These are phyloP conservation scores for Nigrospora oryzae DNA, from an alignment of 2,329 filamentous ascomycete genomes.

Conservation along the genomic window DNA sequence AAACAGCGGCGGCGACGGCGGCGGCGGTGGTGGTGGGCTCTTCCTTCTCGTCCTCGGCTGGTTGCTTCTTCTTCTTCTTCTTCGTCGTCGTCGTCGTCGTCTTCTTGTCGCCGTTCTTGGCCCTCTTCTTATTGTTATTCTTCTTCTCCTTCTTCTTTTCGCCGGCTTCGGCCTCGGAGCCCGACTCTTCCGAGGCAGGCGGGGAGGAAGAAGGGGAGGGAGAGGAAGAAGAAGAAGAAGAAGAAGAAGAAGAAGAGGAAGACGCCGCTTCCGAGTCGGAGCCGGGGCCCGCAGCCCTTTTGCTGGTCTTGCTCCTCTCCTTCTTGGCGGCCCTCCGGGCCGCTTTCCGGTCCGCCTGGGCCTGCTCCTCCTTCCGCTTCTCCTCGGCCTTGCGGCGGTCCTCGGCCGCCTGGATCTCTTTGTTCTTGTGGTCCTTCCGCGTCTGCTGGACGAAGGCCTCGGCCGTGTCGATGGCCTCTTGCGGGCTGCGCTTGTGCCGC, in stretches of 20 bases:
- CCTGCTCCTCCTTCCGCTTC: conserved; percentile 15
- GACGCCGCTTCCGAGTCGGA: conserved; percentile 8
- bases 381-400: conserved; percentile 19
- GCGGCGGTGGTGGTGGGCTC: not conserved
- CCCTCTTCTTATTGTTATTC: not conserved
- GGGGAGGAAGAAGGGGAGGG: not conserved
- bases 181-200: not conserved
- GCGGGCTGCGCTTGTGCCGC: conserved; percentile 44
- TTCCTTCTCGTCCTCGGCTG: not conserved
- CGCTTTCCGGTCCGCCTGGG: conserved; percentile 33
- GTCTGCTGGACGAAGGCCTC: conserved; percentile 41
- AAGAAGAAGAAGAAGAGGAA: not conserved
- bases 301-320: conserved; percentile 28
- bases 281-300: conserved; percentile 23
- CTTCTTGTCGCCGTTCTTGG: not conserved
- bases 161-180: not conserved
- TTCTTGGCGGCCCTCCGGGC: conserved; percentile 29
- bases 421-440: conserved; percentile 29
- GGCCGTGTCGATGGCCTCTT: conserved; percentile 35
- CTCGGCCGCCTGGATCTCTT: conserved; percentile 22
- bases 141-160: not conserved
- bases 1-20: not conserved
- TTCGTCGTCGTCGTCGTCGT: too few relatives aligned
- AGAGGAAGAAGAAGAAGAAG: not conserved
- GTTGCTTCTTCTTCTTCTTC: not conserved